A percentile compares a stretch with the other conserved stretches of the same genome.
phyloP scores from a whole-genome alignment of 2,329 filamentous ascomycete genomes.

The Zymoseptoria pseudotritici region DNA sequence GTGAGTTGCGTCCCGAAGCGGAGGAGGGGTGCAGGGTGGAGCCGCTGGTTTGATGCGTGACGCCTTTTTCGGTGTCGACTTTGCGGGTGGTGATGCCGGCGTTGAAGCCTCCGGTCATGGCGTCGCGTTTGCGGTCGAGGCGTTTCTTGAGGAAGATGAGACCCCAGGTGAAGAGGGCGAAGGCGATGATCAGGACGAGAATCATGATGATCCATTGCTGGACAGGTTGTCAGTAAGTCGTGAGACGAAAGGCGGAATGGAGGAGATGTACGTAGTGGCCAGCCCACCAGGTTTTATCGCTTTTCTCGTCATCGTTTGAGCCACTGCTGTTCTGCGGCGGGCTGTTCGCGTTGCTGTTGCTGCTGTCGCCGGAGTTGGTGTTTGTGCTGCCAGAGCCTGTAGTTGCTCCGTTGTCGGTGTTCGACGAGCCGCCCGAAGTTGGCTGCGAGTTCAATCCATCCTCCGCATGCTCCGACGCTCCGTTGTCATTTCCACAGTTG shows the following conservation, averaged over 20 bases:
- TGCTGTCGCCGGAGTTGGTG: constrained; percentile 17
- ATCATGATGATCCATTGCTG: constrained; percentile 73
- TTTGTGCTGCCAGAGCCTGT: constrained; percentile 3
- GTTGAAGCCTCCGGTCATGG: constrained; percentile 27
- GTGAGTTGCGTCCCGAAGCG: constrained; percentile 19
- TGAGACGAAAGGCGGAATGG: neutral
- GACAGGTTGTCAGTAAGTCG: constrained; percentile 5
- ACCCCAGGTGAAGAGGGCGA: constrained; percentile 58
- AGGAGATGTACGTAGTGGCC: constrained; percentile 18
- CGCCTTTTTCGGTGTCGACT: constrained; percentile 8
- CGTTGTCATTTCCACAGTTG: constrained; percentile 51
- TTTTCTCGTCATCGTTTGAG: neutral
- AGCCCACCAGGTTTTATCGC: constrained; percentile 18
- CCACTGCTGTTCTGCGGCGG: neutral
- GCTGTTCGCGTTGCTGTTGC: constrained; percentile 3
- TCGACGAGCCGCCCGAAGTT: neutral
- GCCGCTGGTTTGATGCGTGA: neutral
- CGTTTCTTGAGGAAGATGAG: constrained; percentile 66
- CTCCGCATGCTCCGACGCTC: constrained; percentile 25
- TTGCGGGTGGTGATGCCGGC: constrained; percentile 31
- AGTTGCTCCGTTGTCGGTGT: neutral
- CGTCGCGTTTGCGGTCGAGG: constrained; percentile 62
- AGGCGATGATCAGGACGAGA: constrained; percentile 63
- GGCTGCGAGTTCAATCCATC: neutral
- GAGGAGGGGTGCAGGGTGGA: neutral